Percentiles rank a stretch among this genome's conserved stretches.
Conservation (phyloP, 106 monocot genomes). For the Platanthera guangdongensis region DNA sequence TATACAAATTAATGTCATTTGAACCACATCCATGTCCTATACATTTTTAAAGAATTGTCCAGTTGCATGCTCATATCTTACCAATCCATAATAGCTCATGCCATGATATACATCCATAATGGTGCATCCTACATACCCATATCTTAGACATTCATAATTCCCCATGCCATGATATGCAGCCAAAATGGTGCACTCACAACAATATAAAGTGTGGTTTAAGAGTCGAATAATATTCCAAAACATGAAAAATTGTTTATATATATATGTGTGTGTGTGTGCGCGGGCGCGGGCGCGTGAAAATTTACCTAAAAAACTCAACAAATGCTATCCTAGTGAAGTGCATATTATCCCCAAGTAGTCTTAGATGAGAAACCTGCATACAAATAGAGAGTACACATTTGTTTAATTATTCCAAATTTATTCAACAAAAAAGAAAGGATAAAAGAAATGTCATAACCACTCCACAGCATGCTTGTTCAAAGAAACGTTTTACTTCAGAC, state of each 20-base stretch:
- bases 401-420: background rate
- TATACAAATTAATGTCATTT: slow-evolving; percentile 32
- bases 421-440: background rate
- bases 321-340: slow-evolving; percentile 21
- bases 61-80: slow-evolving; percentile 62
- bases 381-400: background rate
- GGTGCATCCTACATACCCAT: too few species aligned
- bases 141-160: too few species aligned
- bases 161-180: too few species aligned
- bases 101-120: too few species aligned
- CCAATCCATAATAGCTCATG: too few species aligned
- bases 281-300: too few species aligned
- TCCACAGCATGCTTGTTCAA: slow-evolving; percentile 41
- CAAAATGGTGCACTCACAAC: too few species aligned
- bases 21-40: slow-evolving; percentile 46
- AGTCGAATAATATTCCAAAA: background rate
- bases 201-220: background rate
- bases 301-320: slow-evolving; percentile 18
- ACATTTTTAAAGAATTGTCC: slow-evolving; percentile 58
- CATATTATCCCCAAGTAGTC: slow-evolving; percentile 23
- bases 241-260: background rate
- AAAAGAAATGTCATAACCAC: slow-evolving; percentile 22
- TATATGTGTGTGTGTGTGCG: background rate
- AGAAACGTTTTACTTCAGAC: slow-evolving; percentile 43
- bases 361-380: slow-evolving; percentile 18